A percentile compares a stretch with the other conserved stretches of the same genome.
Evolutionary conservation across 192 early-diverging fungal genomes (phyloP).

Genomic region (Rhizophagus clarus): DNA sequence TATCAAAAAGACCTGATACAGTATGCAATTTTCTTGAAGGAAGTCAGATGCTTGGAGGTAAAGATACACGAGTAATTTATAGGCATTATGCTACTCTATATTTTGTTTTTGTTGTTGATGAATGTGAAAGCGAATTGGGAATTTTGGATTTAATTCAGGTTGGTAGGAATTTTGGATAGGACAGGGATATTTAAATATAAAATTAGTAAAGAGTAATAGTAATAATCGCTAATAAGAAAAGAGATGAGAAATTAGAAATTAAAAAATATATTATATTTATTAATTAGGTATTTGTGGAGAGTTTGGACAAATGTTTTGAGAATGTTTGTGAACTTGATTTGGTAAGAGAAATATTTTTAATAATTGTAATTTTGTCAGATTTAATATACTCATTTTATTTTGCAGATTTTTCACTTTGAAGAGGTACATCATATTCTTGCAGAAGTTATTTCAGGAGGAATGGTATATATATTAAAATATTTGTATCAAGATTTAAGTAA

Average conservation of each 20-base stretch:
- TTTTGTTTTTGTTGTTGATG: constrained; percentile 97
- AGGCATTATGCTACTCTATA: constrained; percentile 97
- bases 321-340: constrained; percentile 98
- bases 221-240: too few relatives aligned
- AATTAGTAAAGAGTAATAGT: too few relatives aligned
- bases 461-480: constrained; percentile 54
- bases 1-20: constrained; percentile 83
- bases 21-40: constrained; percentile 93
- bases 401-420: constrained; percentile 88
- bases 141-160: constrained; percentile 96
- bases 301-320: constrained; percentile 87
- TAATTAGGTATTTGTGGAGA: constrained; percentile 89
- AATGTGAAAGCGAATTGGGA: constrained; percentile 94
- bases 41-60: constrained; percentile 74
- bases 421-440: constrained; percentile 83
- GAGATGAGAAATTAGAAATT: too few relatives aligned
- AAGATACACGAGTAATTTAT: constrained; percentile 92
- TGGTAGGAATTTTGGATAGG: not conserved
- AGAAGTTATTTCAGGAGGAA: constrained; percentile 88
- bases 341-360: constrained; percentile 41
- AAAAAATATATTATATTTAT: not conserved
- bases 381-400: not conserved
- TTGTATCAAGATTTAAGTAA: not conserved
- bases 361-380: not conserved
- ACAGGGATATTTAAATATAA: too few relatives aligned